These are phyloP conservation scores for Carex scoparia DNA, from an alignment of 176 grass and related monocot species.

Conservation along the genomic window DNA sequence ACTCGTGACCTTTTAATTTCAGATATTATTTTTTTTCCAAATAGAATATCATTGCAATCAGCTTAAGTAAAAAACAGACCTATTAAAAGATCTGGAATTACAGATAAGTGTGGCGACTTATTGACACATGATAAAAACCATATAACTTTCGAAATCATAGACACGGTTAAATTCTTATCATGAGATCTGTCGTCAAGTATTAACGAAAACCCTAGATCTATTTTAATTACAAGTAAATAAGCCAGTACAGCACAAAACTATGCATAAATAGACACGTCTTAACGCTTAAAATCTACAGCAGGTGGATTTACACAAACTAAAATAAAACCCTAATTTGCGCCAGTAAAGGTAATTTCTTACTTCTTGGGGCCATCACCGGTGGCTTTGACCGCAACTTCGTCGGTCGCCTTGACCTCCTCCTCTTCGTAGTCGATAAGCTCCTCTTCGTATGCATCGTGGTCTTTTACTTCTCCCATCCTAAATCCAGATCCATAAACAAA, in stretches of 20 bases:
- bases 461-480: conserved; percentile 91
- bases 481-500: neutral
- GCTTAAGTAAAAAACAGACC: neutral
- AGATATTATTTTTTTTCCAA: neutral
- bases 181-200: neutral
- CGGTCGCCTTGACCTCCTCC: conserved; percentile 79
- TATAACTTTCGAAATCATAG: neutral
- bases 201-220: neutral
- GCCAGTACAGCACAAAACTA: neutral
- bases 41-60: too few relatives aligned
- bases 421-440: conserved; percentile 99
- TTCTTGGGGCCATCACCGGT: conserved; percentile 65
- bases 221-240: neutral
- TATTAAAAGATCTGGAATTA: neutral
- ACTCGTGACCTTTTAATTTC: neutral
- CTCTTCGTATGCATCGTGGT: conserved; percentile 93
- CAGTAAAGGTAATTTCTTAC: conserved; percentile 22
- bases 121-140: neutral
- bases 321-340: neutral
- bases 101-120: neutral
- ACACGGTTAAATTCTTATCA: neutral
- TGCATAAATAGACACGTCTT: neutral
- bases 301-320: neutral
- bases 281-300: neutral
- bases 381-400: conserved; percentile 63